Conservation (phyloP, 202 grass and related monocot species). For the Tripidium arundinaceum region DNA sequence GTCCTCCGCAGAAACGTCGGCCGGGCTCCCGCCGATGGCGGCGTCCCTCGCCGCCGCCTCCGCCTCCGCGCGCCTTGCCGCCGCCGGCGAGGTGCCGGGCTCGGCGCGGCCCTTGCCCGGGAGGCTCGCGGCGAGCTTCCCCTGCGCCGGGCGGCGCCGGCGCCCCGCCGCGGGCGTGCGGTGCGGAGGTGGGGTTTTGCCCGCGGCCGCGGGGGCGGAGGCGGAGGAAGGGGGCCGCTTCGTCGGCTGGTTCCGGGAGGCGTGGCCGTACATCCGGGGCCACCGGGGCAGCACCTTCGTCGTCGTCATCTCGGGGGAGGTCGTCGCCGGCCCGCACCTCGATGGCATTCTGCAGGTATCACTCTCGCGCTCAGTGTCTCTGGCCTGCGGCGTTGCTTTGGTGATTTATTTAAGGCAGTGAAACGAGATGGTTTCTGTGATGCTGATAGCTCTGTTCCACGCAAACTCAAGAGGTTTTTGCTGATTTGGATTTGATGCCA, state of each 20-base stretch:
- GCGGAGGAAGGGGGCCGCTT: constrained; percentile 48
- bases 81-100: neutral
- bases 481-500: neutral
- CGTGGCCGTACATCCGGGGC: constrained; percentile 81
- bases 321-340: constrained; percentile 56
- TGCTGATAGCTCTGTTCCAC: neutral
- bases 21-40: constrained; percentile 1
- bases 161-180: neutral
- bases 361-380: neutral
- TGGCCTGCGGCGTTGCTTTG: neutral
- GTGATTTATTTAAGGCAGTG: neutral
- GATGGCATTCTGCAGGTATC: constrained; percentile 73
- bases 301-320: constrained; percentile 72
- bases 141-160: neutral
- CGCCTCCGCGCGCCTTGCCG: neutral
- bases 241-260: constrained; percentile 79
- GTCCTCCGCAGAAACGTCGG: neutral
- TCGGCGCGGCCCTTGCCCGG: neutral
- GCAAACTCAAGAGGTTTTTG: neutral
- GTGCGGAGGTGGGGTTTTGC: neutral
- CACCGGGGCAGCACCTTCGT: constrained; percentile 87
- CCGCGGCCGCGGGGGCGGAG: neutral
- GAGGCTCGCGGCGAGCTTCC: neutral
- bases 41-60: constrained; percentile 13
- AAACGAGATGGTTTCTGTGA: neutral